phyloP scores from a whole-genome alignment of 116 monocot genomes.

The Thalassia testudinum region DNA sequence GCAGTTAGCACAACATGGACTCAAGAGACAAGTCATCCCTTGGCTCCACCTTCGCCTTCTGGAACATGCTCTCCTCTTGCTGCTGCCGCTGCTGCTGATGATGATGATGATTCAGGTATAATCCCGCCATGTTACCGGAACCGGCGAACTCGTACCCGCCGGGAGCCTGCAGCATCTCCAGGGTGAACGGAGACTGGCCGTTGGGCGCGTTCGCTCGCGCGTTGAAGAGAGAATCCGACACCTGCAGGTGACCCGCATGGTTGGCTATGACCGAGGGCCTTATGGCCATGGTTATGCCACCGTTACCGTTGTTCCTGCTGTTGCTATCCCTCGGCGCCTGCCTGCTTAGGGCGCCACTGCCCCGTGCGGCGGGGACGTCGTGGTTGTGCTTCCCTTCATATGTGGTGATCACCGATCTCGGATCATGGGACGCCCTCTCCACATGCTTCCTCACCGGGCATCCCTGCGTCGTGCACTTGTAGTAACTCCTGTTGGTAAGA shows the following conservation, averaged over 20 bases:
- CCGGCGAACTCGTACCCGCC: neutral
- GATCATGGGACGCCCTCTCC: constrained; percentile 16
- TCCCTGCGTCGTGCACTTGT: constrained; percentile 19
- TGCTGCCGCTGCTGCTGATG: constrained; percentile 11
- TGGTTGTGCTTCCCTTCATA: constrained; percentile 30
- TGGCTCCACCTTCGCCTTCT: constrained; percentile 44
- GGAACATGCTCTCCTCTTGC: constrained; percentile 14
- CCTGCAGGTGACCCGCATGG: neutral
- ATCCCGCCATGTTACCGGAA: neutral
- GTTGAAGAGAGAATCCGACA: neutral
- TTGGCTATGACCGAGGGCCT: constrained; percentile 26
- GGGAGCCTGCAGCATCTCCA: constrained; percentile 41
- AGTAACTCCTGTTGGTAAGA: constrained; percentile 35
- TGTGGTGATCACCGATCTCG: constrained; percentile 18
- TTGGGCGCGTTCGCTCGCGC: neutral
- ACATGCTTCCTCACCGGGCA: constrained; percentile 29
- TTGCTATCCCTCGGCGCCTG: constrained; percentile 1
- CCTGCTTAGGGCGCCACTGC: constrained; percentile 22
- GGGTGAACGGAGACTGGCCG: constrained; percentile 20
- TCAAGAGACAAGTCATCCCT: constrained; percentile 52
- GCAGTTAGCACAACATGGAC: constrained; percentile 23
- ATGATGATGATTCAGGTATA: neutral
- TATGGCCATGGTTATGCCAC: constrained; percentile 15
- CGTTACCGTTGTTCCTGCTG: constrained; percentile 5
- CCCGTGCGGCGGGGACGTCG: constrained; percentile 61